Conservation (phyloP, 2,329 filamentous ascomycete species). For the Colletotrichum australisinense region DNA sequence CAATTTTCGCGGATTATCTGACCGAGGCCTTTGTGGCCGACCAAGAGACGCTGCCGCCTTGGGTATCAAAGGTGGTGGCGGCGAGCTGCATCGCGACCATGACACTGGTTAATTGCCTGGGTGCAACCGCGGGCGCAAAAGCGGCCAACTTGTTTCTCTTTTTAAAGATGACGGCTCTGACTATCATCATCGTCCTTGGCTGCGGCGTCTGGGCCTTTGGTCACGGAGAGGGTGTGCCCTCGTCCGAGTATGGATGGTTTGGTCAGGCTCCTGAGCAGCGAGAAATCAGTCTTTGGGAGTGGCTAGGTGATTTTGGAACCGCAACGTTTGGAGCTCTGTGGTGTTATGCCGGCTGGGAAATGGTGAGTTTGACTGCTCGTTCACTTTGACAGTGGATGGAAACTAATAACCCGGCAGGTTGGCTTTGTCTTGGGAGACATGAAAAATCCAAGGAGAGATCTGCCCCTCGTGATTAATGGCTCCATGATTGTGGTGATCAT, state of each 20-base stretch:
- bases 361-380: constrained; percentile 47
- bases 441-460: constrained; percentile 40
- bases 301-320: constrained; percentile 51
- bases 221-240: constrained; percentile 49
- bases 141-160: constrained; percentile 54
- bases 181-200: constrained; percentile 37
- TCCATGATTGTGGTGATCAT: constrained; percentile 54
- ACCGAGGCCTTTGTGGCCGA: constrained; percentile 45
- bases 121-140: constrained; percentile 51
- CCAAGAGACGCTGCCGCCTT: constrained; percentile 34
- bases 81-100: constrained; percentile 49
- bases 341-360: constrained; percentile 58
- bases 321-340: constrained; percentile 56
- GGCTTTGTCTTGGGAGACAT: constrained; percentile 44
- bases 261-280: constrained; percentile 34
- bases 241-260: constrained; percentile 47
- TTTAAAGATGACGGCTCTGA: constrained; percentile 42
- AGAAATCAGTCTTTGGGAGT: constrained; percentile 45
- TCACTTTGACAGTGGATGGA: background rate
- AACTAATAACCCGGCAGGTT: constrained; percentile 29
- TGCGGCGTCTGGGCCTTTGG: constrained; percentile 42
- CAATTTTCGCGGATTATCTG: constrained; percentile 56
- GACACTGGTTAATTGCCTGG: constrained; percentile 55
- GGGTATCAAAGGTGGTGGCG: constrained; percentile 50
- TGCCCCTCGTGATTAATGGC: constrained; percentile 54